Conservation (phyloP, 176 grass and related monocot species). For the Avena eriantha region DNA sequence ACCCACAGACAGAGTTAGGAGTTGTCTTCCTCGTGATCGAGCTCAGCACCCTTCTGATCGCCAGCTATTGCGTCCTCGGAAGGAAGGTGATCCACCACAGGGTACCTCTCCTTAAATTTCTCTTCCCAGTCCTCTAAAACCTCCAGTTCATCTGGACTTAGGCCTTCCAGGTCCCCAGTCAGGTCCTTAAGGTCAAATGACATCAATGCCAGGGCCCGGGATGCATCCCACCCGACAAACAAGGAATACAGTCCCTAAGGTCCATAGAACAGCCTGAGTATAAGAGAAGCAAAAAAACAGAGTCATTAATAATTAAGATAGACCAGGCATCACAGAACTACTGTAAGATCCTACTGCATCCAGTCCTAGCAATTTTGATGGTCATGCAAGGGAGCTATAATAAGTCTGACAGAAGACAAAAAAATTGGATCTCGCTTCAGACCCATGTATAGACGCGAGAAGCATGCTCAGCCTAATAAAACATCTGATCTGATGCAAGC, state of each 20-base stretch:
- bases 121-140: conserved; percentile 91
- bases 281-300: not conserved
- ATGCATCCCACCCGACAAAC: conserved; percentile 85
- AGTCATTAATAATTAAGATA: too few relatives aligned
- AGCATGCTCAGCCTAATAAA: conserved; percentile 12
- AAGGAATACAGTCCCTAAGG: conserved; percentile 85
- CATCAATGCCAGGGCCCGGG: conserved; percentile 89
- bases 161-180: conserved; percentile 73
- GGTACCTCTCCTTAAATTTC: conserved; percentile 90
- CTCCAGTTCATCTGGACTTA: conserved; percentile 70
- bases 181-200: conserved; percentile 92
- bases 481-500: not conserved
- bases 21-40: conserved; percentile 23
- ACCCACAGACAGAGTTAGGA: conserved; percentile 31
- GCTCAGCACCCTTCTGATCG: not conserved
- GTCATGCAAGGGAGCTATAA: not conserved
- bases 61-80: conserved; percentile 32
- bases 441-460: not conserved
- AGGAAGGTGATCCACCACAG: conserved; percentile 69
- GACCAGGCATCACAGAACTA: not conserved
- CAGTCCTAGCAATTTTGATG: not conserved
- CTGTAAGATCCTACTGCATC: not conserved
- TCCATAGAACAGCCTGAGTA: conserved; percentile 87
- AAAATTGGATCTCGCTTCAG: not conserved
- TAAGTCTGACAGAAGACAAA: not conserved